These are phyloP conservation scores for Cerioporus squamosus DNA, from an alignment of 1,284 basidiomycete genomes.

Conservation along the genomic window DNA sequence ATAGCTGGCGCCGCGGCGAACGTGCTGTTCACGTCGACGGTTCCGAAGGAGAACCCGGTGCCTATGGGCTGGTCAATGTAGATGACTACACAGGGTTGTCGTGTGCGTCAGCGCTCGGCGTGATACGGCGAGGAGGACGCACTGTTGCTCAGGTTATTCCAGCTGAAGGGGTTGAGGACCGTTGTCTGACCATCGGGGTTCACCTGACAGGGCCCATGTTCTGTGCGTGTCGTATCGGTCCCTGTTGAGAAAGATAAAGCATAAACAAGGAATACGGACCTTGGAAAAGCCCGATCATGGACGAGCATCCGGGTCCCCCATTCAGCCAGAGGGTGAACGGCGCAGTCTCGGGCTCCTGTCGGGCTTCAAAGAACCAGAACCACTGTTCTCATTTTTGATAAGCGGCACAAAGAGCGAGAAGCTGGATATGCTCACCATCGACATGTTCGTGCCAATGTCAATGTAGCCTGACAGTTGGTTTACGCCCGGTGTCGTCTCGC, in stretches of 20 bases:
- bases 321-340: conserved; percentile 71
- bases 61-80: conserved; percentile 81
- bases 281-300: conserved; percentile 72
- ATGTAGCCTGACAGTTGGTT: conserved; percentile 71
- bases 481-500: conserved; percentile 72
- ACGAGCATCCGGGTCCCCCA: conserved; percentile 65
- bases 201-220: conserved; percentile 66
- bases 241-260: too few relatives aligned
- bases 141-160: conserved; percentile 76
- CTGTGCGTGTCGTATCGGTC: conserved; percentile 32
- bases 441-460: conserved; percentile 62
- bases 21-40: conserved; percentile 59
- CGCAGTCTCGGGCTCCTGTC: conserved; percentile 59
- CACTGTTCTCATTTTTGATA: conserved; percentile 41
- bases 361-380: conserved; percentile 77
- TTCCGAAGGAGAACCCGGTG: conserved; percentile 68
- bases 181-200: conserved; percentile 56
- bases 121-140: background rate
- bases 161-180: conserved; percentile 60
- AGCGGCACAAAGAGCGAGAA: conserved; percentile 4
- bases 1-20: conserved; percentile 53
- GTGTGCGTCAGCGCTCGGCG: background rate
- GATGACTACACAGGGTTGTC: conserved; percentile 50
- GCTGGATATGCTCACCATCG: conserved; percentile 47
- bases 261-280: conserved; percentile 32